Base-by-base conservation (phyloP, 1,139 yeast species). In the Candida sanyaensis region DNA sequence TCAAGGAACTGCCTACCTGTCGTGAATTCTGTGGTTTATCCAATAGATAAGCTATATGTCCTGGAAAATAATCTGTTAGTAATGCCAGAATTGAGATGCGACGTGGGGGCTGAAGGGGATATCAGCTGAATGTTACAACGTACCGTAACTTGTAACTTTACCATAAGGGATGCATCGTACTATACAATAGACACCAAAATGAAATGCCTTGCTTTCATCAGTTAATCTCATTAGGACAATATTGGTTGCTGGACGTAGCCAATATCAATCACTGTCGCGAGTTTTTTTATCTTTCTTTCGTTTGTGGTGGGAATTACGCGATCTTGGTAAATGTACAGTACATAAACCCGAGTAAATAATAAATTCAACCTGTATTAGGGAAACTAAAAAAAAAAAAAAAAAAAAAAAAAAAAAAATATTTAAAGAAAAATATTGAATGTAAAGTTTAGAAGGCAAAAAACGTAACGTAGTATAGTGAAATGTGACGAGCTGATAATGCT, bases 1-100 rank as follows among this genome's bases (percentile, higher is more conserved):
- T 88, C 50, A 88, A 66, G 0, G 91, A 80, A 31, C 77, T 76
- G 0, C 96, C 96, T 1, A 87, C 95, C 54, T 83, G 91, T 6
- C 96, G 69, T 1, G 95, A 75, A 56, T 86, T 83, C 42, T 73
- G 77, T 0, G 96, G 95, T 41, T 76, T 71, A 26, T 78, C 80
- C 1, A 86, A 70, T 12, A 86, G 63, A 50, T 74, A 77, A 0
- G 95, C 95, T 7, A 88, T 80, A 59, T 86, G 91, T 4, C 89
- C 83, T 71, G 28, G 13, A 39, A 34, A 32, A 23, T 26, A 34
- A 11, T 9, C n/a, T 36, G 28, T 26, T 26, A 26, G 28, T 26
- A 26, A 26, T 26, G 9, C 5, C 6, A 26, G 28, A 26, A 6
- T 3, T 6, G 28, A 6, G 28, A 26, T 26, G 6, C 28, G 6